Percentiles rank a stretch among this genome's conserved stretches.
Conservation (phyloP, 257 asterid species). For the Jacaranda mimosifolia region DNA sequence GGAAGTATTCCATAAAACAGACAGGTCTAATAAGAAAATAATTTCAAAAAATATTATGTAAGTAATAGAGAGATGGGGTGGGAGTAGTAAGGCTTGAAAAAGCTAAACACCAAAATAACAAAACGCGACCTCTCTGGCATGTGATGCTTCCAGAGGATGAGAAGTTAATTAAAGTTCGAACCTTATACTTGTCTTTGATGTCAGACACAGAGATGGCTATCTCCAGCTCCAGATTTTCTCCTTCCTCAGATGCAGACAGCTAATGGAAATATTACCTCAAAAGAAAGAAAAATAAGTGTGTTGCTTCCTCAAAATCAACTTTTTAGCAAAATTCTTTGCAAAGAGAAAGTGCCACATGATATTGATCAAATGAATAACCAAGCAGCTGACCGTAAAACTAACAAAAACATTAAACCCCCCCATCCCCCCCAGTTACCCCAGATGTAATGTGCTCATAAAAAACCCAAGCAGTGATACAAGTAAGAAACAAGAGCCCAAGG, state of each 20-base stretch:
- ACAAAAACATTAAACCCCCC: neutral
- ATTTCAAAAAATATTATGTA: neutral
- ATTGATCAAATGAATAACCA: neutral
- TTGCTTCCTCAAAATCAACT: slow-evolving; percentile 11
- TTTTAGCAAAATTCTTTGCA: slow-evolving; percentile 12
- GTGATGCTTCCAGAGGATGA: slow-evolving; percentile 19
- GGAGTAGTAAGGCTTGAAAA: neutral
- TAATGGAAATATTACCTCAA: slow-evolving; percentile 35
- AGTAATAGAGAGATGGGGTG: neutral
- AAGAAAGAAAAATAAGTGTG: slow-evolving; percentile 24
- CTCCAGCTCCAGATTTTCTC: slow-evolving; percentile 55
- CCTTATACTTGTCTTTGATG: slow-evolving; percentile 77
- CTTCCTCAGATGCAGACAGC: slow-evolving; percentile 59
- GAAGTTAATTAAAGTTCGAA: slow-evolving; percentile 38
- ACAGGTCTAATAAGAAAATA: slow-evolving; percentile 8
- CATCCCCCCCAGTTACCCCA: neutral
- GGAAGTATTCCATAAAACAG: neutral
- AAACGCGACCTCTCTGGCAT: slow-evolving; percentile 26
- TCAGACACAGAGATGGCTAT: slow-evolving; percentile 64
- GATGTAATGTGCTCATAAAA: slow-evolving; percentile 12
- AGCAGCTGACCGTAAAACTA: neutral
- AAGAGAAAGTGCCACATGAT: slow-evolving; percentile 6
- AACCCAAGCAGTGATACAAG: neutral
- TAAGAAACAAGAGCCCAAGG: slow-evolving; percentile 18
- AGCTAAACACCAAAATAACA: too few relatives aligned